Evolutionary conservation across 768 basidiomycete genomes (phyloP).

Genomic region (Kwoniella europaea): DNA sequence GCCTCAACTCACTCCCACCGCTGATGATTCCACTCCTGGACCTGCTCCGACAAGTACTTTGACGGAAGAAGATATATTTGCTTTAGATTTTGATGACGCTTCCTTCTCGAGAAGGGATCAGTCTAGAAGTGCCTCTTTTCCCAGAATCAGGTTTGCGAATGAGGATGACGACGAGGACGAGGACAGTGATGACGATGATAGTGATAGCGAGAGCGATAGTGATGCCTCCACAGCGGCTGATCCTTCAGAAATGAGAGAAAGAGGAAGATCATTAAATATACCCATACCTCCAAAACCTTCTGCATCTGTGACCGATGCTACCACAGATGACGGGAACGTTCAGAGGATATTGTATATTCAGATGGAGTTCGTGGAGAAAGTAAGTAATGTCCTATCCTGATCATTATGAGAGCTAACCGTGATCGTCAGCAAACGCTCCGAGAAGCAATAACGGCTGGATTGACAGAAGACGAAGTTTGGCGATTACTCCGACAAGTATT

Average conservation of each 20-base stretch:
- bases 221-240: conserved; percentile 28
- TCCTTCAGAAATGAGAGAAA: conserved; percentile 25
- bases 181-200: conserved; percentile 33
- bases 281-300: conserved; percentile 30
- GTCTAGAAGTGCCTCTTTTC: conserved; percentile 68
- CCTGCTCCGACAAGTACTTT: conserved; percentile 11
- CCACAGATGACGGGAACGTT: conserved; percentile 34
- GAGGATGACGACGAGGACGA: conserved; percentile 58
- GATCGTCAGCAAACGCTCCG: conserved; percentile 73
- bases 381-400: conserved; percentile 5
- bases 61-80: conserved; percentile 65
- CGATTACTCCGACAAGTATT: conserved; percentile 84
- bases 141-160: conserved; percentile 78
- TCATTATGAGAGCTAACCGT: not conserved
- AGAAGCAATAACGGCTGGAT: conserved; percentile 73
- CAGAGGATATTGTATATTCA: conserved; percentile 83
- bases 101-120: conserved; percentile 56
- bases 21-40: conserved; percentile 17
- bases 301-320: conserved; percentile 38
- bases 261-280: conserved; percentile 21
- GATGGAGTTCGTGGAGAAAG: conserved; percentile 67
- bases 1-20: conserved; percentile 21
- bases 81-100: conserved; percentile 68
- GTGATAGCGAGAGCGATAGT: conserved; percentile 21
- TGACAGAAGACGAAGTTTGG: conserved; percentile 87